Evolutionary conservation across 352 stramenopile genomes (phyloP), one percentile per base, ranked within the genome.

Genomic region (Pythium apleroticum): DNA sequence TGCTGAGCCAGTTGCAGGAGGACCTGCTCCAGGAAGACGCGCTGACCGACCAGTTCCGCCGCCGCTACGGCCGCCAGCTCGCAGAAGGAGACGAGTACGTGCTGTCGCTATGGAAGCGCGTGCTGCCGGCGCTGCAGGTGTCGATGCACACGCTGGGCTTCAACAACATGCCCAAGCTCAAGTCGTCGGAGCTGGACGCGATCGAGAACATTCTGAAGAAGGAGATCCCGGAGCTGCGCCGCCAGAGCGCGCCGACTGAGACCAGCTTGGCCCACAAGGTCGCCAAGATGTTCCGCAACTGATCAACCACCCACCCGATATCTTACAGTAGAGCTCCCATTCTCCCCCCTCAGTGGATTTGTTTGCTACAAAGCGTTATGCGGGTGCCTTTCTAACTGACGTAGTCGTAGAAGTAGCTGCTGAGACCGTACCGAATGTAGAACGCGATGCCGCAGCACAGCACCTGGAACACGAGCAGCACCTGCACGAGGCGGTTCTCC

Each of bases 31-130:
- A 79, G 28, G 78, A 96, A 22, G 87, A 97, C 46, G 89, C 91
- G 30, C 75, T 99, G 60, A 89, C 86, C 50, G 81, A 96, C 22
- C 81, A 96, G 22, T 99, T 99, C 78, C 90, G 93, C 58, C 84
- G 88, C 15, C 90, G 94, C 3, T 98, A 99, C 75, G 86, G 94
- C 5, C 88, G 88, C 43, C 90, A 98, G 78, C 77, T 99, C n/a
- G 91, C 88, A 17, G 97, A 99, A 56, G 94, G 91, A 54, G 97
- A 99, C 72, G 97, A 99, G 76, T 99, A 98, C 68, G 93, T 98
- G 52, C 76, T 97, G 24, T 95, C 88, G 17, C 69, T 97, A n/a
- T 98, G 95, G 95, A 91, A 95, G 65, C 87, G 91, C 46, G 92
- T 98, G 65, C 72, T 90, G 17, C 86, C 88, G 14, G 78, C 80